phyloP scores from a whole-genome alignment of 495 filamentous ascomycete genomes.

The Darksidea phi region DNA sequence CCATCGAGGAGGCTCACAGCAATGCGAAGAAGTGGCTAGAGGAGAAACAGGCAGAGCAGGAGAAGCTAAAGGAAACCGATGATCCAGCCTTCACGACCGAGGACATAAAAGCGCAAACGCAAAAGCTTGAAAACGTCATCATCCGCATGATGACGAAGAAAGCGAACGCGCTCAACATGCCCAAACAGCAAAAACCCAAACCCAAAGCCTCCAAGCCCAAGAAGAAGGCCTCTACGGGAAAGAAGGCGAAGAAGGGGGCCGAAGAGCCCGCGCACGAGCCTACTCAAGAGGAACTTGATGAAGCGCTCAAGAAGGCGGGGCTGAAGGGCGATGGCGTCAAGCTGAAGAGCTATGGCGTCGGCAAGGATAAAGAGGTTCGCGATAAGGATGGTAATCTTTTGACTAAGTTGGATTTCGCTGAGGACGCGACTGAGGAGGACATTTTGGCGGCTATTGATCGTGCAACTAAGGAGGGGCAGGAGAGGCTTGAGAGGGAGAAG shows the following conservation, averaged over 20 bases:
- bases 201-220: conserved; percentile 50
- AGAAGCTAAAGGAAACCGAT: conserved; percentile 62
- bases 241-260: conserved; percentile 39
- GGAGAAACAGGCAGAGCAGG: conserved; percentile 63
- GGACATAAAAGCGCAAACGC: conserved; percentile 60
- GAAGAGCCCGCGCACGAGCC: conserved; percentile 30
- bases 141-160: conserved; percentile 71
- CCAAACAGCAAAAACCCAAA: conserved; percentile 53
- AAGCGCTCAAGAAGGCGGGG: conserved; percentile 34
- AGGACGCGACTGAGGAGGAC: conserved; percentile 41
- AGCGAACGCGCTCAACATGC: conserved; percentile 50
- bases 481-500: conserved; percentile 26
- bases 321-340: conserved; percentile 31
- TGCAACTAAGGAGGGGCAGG: conserved; percentile 36
- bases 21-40: conserved; percentile 63
- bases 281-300: conserved; percentile 21
- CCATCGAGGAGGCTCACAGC: conserved; percentile 51
- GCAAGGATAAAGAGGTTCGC: conserved; percentile 18
- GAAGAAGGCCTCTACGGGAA: conserved; percentile 38
- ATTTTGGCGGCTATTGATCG: conserved; percentile 36
- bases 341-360: conserved; percentile 30
- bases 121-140: conserved; percentile 63
- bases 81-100: conserved; percentile 68
- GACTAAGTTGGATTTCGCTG: conserved; percentile 29
- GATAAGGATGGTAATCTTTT: conserved; percentile 28